Evolutionary conservation across 164 flowering plant species (phyloP).

Genomic region (Macadamia integrifolia): DNA sequence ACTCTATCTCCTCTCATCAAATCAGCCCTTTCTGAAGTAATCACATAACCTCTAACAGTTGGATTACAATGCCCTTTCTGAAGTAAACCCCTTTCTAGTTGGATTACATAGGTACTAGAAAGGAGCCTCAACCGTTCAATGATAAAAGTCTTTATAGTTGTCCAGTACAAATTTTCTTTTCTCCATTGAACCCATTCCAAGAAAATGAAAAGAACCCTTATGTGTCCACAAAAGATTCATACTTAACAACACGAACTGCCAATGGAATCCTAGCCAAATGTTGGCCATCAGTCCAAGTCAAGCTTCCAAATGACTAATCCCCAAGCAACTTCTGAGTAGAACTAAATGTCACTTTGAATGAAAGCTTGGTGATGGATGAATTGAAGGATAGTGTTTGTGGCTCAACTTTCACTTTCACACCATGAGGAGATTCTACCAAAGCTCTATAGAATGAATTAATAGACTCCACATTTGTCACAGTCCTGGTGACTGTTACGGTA

Average conservation of each 20-base stretch:
- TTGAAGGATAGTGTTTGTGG: constrained; percentile 29
- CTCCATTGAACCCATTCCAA: no score
- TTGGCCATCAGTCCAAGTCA: constrained; percentile 32
- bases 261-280: constrained; percentile 31
- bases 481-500: constrained; percentile 30
- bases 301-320: constrained; percentile 30
- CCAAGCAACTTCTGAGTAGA: constrained; percentile 23
- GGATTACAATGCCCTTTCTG: no score
- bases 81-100: no score
- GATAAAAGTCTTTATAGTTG: no score
- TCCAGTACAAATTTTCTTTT: no score
- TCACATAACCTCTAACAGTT: not conserved
- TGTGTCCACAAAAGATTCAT: constrained; percentile 13
- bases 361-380: constrained; percentile 7
- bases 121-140: no score
- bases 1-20: no score
- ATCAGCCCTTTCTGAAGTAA: not conserved
- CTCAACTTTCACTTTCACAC: constrained; percentile 22
- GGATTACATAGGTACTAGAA: no score
- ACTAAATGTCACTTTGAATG: constrained; percentile 24
- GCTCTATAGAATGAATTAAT: constrained; percentile 28
- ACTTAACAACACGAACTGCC: constrained; percentile 14
- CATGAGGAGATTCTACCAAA: constrained; percentile 25
- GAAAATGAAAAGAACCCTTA: not conserved
- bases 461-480: constrained; percentile 42